A percentile compares a stretch with the other conserved stretches of the same genome.
Evolutionary conservation across 495 filamentous ascomycete genomes (phyloP).

Genomic region (Penicillium herquei): DNA sequence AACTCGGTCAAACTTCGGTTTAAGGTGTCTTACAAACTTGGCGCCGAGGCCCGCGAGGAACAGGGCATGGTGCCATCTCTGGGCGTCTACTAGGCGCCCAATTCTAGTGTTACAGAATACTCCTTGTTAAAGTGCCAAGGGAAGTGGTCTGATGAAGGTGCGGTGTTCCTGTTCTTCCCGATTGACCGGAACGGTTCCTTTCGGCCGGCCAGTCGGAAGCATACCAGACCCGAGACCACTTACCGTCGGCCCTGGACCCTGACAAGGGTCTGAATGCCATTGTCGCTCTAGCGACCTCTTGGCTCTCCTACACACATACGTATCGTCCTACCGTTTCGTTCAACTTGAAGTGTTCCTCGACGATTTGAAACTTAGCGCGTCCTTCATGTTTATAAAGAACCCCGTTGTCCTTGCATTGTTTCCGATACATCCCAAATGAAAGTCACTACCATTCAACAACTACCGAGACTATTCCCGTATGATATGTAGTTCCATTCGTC

Average conservation of each 20-base stretch:
- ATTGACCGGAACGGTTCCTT: not conserved
- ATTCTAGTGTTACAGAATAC: not conserved
- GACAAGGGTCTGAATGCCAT: too few relatives aligned
- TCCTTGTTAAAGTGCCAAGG: not conserved
- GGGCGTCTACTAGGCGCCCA: constrained; percentile 57
- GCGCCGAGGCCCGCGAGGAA: constrained; percentile 64
- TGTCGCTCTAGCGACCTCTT: too few relatives aligned
- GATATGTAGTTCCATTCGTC: too few relatives aligned
- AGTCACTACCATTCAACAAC: not conserved
- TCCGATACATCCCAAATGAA: constrained; percentile 6
- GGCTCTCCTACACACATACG: too few relatives aligned
- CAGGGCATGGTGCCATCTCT: constrained; percentile 88
- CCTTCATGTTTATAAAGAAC: constrained; percentile 24
- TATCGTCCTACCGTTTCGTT: not conserved
- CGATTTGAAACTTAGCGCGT: constrained; percentile 24
- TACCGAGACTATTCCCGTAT: not conserved
- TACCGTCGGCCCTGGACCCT: not conserved
- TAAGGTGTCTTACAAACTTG: constrained; percentile 78
- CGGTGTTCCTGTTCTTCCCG: constrained; percentile 1
- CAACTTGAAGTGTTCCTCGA: constrained; percentile 3
- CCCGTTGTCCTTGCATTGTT: constrained; percentile 11
- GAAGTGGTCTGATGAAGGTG: not conserved
- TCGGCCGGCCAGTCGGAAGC: constrained; percentile 2
- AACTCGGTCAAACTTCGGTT: constrained; percentile 81
- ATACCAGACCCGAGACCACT: not conserved